phyloP scores from a whole-genome alignment of 257 asterid species.

The Cynanchum wilfordii region DNA sequence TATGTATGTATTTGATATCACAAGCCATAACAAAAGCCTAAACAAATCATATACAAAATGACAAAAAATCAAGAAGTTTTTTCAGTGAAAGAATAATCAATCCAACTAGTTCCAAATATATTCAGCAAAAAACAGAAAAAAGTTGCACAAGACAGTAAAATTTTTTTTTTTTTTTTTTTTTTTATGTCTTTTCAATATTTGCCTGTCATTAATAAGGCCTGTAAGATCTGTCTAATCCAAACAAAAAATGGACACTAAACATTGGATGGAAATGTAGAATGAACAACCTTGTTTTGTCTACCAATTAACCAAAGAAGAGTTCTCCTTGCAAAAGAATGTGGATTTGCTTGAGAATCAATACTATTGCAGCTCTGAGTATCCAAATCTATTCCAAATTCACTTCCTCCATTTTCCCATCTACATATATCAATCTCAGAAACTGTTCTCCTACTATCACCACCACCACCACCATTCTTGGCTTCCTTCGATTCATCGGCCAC shows the following conservation, averaged over 20 bases:
- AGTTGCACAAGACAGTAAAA: not conserved
- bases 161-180: not conserved
- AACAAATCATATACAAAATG: not conserved
- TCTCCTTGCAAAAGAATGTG: slow-evolving; percentile 66
- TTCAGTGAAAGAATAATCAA: slow-evolving; percentile 13
- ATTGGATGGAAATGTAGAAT: slow-evolving; percentile 46
- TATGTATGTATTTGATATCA: too few relatives aligned
- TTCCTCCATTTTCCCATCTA: slow-evolving; percentile 50
- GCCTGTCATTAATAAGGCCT: not conserved
- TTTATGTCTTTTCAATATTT: slow-evolving; percentile 5
- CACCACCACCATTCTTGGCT: slow-evolving; percentile 21
- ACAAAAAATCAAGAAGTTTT: not conserved
- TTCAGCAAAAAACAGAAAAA: not conserved
- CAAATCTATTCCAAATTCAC: slow-evolving; percentile 43
- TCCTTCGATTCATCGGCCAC: slow-evolving; percentile 20
- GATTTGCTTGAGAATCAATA: slow-evolving; percentile 54
- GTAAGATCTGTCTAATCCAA: slow-evolving; percentile 7
- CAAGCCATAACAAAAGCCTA: not conserved
- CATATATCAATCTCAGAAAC: slow-evolving; percentile 46
- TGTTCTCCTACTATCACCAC: slow-evolving; percentile 34
- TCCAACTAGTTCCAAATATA: slow-evolving; percentile 4
- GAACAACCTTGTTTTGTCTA: slow-evolving; percentile 69
- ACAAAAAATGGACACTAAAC: slow-evolving; percentile 29
- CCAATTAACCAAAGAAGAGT: slow-evolving; percentile 85
- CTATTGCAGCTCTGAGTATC: slow-evolving; percentile 51